These are phyloP conservation scores for Alopecurus myosuroides DNA, from an alignment of 176 grass and related monocot species.

Conservation along the genomic window DNA sequence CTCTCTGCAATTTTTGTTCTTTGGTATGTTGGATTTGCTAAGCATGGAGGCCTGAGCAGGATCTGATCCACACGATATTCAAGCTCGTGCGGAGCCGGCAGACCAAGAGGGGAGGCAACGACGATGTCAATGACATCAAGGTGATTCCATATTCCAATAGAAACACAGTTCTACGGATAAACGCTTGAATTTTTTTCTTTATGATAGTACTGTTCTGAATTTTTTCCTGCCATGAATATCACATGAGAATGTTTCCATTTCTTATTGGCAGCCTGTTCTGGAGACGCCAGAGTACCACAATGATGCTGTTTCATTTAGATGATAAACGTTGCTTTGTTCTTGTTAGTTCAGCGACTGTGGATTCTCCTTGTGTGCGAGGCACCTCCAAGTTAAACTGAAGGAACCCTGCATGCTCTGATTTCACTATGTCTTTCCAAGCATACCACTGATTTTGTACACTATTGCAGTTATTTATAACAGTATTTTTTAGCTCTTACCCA, in stretches of 20 bases:
- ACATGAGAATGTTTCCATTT: not conserved
- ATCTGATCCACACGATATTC: conserved; percentile 75
- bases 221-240: not conserved
- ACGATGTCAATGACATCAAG: conserved; percentile 32
- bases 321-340: not conserved
- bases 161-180: not conserved
- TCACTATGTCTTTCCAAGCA: not conserved
- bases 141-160: conserved; percentile 12
- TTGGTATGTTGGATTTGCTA: not conserved
- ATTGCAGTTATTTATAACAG: not conserved
- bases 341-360: not conserved
- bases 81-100: conserved; percentile 73
- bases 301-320: not conserved
- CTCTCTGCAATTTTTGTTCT: not conserved
- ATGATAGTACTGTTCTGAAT: not conserved
- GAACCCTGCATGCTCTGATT: not conserved
- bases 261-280: conserved; percentile 40
- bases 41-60: conserved; percentile 16
- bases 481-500: not conserved
- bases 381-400: not conserved
- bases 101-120: conserved; percentile 10
- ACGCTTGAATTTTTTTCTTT: not conserved
- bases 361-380: not conserved
- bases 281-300: conserved; percentile 43
- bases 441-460: not conserved